Conservation (phyloP, 495 filamentous ascomycete species). For the Penicillium roqueforti region DNA sequence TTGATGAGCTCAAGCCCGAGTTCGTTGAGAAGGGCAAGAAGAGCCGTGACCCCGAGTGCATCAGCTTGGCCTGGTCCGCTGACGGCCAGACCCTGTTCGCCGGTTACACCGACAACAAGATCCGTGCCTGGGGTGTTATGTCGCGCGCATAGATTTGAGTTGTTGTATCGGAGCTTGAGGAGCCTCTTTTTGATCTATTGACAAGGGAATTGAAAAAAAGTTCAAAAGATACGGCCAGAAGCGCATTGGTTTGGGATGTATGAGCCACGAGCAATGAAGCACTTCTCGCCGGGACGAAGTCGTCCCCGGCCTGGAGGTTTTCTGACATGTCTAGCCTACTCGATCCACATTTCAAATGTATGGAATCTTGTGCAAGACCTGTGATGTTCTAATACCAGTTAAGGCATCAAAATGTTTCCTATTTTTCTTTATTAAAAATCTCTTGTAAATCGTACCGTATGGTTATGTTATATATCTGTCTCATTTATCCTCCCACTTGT, state of each 20-base stretch:
- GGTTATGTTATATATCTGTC: not conserved
- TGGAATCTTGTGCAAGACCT: slow-evolving; percentile 36
- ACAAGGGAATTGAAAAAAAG: slow-evolving; percentile 34
- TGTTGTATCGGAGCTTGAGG: slow-evolving; percentile 20
- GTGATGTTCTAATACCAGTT: slow-evolving; percentile 46
- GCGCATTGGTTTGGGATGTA: slow-evolving; percentile 47
- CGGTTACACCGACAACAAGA: slow-evolving; percentile 99
- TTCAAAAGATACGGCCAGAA: slow-evolving; percentile 34
- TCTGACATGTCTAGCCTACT: slow-evolving; percentile 40
- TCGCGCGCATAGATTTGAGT: slow-evolving; percentile 47
- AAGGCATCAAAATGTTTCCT: slow-evolving; percentile 40
- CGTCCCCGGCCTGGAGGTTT: slow-evolving; percentile 27
- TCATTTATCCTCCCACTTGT: not conserved
- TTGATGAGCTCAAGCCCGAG: slow-evolving; percentile 99
- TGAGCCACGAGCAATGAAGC: slow-evolving; percentile 51
- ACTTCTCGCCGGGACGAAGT: slow-evolving; percentile 21
- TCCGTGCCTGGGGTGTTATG: slow-evolving; percentile 99
- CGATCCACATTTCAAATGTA: slow-evolving; percentile 35
- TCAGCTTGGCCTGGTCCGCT: slow-evolving; percentile 92
- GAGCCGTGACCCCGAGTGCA: slow-evolving; percentile 97
- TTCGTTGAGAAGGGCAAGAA: slow-evolving; percentile 97
- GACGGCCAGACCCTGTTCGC: slow-evolving; percentile 99
- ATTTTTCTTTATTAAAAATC: slow-evolving; percentile 19
- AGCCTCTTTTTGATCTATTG: slow-evolving; percentile 35
- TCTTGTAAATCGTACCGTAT: slow-evolving; percentile 4